Base-by-base conservation (phyloP, 768 basidiomycete species). In the Suillus decipiens region DNA sequence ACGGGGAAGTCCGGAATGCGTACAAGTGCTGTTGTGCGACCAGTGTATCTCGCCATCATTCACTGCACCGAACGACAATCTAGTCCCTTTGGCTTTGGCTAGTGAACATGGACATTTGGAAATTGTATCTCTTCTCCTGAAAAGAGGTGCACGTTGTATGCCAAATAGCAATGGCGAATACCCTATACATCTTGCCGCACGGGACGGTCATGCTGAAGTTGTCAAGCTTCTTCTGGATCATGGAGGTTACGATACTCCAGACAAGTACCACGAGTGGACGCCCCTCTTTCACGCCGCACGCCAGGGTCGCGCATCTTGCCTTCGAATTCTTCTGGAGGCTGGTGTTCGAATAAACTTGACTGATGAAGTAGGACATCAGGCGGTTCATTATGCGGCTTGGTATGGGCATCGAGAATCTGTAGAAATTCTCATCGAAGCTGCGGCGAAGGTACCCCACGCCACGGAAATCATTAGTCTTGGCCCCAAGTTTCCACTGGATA, bases 181-280 rank as follows among this genome's bases (percentile, higher is more conserved):
- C 71, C 95, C 97, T 0, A 92, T 96, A 69, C 97, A 99, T 77
- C 85, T 99, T 28, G 96, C 97, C 28, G 95, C 96, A 9, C 86
- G 92, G 62, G 91, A 94, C 71, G 97, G 97, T 4, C 95, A 97
- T 66, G 84, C 84, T 9, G 85, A 88, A n/a, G 86, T 97, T 22
- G 96, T 96, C 73, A 82, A 78, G 63, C 75, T 94, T 8, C 84
- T 99, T 39, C 78, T 95, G 5, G 80, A 80, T 36, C 86, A 86
- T 45, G 89, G 86, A 56, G 93, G 88, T 43, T 93, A 89, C 87
- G 94, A 93, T 75, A 82, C 85, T 9, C 88, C 89, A 1, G 97
- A 99, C 82, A 99, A 96, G 76, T 99, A 96, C 75, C 92, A 96
- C 72, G 94, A 97, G 73, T 98, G 96, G 95, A 99, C 96, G 8